Conservation (phyloP, 441 rosid genomes). For the Gossypium trilobum region DNA sequence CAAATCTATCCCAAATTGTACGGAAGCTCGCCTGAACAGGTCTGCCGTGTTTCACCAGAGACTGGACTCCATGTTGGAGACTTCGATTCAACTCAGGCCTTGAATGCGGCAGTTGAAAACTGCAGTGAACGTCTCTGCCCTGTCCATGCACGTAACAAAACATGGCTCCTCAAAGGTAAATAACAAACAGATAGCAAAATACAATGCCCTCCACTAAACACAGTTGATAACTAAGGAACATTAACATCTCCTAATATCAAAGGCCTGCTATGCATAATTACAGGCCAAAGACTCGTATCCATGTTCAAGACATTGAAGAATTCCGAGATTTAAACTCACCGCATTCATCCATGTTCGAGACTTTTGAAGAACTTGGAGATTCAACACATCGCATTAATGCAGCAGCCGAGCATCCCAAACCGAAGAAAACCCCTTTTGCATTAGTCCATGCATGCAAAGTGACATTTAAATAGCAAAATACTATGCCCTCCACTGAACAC, state of each 20-base stretch:
- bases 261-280: background rate
- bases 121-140: too few relatives aligned
- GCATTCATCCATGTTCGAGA: background rate
- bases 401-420: background rate
- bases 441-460: too few relatives aligned
- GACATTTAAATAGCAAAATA: background rate
- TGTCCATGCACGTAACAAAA: too few relatives aligned
- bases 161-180: too few relatives aligned
- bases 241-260: background rate
- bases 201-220: background rate
- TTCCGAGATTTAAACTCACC: background rate
- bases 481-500: background rate
- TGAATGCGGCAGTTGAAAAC: too few relatives aligned
- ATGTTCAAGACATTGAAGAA: background rate
- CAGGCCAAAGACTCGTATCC: background rate
- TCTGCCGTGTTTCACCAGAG: too few relatives aligned
- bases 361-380: background rate
- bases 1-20: too few relatives aligned
- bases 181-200: background rate
- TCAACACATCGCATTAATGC: background rate
- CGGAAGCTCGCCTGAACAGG: too few relatives aligned
- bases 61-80: too few relatives aligned
- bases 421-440: background rate
- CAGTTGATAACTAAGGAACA: background rate
- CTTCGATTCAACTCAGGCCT: too few relatives aligned